Conservation (phyloP, 331 rosid genomes). For the Malus hybrid region DNA sequence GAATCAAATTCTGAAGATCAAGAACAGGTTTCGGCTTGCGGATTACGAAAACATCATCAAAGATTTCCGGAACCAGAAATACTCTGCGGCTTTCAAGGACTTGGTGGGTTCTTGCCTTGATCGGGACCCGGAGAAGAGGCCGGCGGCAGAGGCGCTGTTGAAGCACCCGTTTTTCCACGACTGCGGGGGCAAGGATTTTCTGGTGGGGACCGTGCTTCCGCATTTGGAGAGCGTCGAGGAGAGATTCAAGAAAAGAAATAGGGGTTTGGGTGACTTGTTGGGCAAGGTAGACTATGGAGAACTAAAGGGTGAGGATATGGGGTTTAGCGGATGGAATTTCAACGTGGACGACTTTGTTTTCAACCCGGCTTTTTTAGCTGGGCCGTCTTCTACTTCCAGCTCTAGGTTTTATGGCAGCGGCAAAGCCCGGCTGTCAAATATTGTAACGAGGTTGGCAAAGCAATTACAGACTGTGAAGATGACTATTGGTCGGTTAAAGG, state of each 20-base stretch:
- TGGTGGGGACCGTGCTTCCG: constrained; percentile 31
- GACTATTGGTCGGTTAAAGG: no score
- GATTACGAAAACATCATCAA: constrained; percentile 28
- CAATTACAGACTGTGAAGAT: no score
- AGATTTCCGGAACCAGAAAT: constrained; percentile 17
- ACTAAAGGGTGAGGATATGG: constrained; percentile 23
- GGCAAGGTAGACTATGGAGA: constrained; percentile 4
- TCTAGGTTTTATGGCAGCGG: no score
- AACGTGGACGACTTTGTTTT: constrained; percentile 51
- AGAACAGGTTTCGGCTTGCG: constrained; percentile 43
- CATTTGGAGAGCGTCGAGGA: constrained; percentile 48
- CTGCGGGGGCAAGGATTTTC: constrained; percentile 27
- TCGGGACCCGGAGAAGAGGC: no score
- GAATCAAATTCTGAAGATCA: constrained; percentile 44
- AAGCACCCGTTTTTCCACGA: constrained; percentile 49
- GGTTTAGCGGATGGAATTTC: constrained; percentile 73
- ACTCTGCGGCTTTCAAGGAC: no score
- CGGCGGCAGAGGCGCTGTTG: no score
- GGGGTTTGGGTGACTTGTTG: neutral
- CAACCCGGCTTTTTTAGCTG: constrained; percentile 43
- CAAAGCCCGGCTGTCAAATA: no score
- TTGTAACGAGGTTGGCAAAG: no score
- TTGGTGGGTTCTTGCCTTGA: no score
- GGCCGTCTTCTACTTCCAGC: neutral
- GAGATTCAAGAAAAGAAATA: neutral